Evolutionary conservation across 192 early-diverging fungal species (phyloP).

Genomic region (Backusella tuberculispora): DNA sequence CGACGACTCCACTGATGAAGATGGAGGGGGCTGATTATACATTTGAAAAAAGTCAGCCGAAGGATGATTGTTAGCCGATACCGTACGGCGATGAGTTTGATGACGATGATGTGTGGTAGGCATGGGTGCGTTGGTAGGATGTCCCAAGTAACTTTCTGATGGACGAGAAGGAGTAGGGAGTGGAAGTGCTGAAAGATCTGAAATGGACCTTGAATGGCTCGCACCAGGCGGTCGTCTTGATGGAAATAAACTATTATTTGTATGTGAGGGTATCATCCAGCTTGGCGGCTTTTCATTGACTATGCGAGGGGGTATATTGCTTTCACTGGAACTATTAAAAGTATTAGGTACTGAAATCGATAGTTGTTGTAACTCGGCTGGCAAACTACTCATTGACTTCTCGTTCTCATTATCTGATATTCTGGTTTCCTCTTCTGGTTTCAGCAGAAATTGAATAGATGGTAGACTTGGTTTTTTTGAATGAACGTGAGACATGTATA

Average conservation of each 20-base stretch:
- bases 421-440: neutral
- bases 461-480: conserved; percentile 20
- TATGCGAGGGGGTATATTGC: conserved; percentile 3
- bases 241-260: neutral
- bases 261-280: conserved; percentile 7
- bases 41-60: conserved; percentile 16
- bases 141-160: neutral
- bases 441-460: conserved; percentile 25
- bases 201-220: conserved; percentile 19
- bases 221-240: conserved; percentile 24
- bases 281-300: conserved; percentile 15
- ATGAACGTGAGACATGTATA: conserved; percentile 10
- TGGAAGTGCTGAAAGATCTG: conserved; percentile 14
- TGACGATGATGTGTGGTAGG: neutral
- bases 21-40: conserved; percentile 8
- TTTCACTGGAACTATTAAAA: conserved; percentile 9
- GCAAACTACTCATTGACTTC: conserved; percentile 14
- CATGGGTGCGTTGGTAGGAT: neutral
- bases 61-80: conserved; percentile 23
- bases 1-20: neutral
- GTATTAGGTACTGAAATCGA: conserved; percentile 12
- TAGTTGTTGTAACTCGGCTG: conserved; percentile 25
- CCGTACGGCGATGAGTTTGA: conserved; percentile 21
- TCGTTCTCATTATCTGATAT: neutral
- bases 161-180: conserved; percentile 1